Base-by-base conservation (phyloP, 2,329 filamentous ascomycete genomes). In the Colletotrichum simmondsii region DNA sequence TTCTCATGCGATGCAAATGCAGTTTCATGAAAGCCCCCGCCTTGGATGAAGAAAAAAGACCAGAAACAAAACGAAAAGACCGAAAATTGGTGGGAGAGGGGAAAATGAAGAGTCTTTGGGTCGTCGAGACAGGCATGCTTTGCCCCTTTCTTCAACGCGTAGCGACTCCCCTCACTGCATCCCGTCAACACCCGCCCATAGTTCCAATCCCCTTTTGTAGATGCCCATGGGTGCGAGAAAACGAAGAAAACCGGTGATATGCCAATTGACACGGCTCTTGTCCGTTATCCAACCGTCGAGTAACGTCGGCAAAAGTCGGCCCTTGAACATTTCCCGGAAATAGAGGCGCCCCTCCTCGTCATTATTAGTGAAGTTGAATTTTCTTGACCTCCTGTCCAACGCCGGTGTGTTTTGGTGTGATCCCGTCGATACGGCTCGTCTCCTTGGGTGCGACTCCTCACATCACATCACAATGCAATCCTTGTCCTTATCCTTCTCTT, bases 401-500 rank as follows among this genome's bases (percentile, higher is more conserved):
- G 64, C 74, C 74, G 53, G 22, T 65, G 57, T 58, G 12, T 42
- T 62, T 32, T 61, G 49, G 59, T 56, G 57, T 42, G 28, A 26
- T 72, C 26, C 54, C 32, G 61, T 70, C 28, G 26, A 37, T 35
- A 30, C 46, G 8, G 24, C 19, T 5, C 26, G 26, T 28, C 26
- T n/a, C n/a, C 46, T 35, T 49, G 37, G 4, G 46, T 60, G n/a
- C 12, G 24, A 62, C 32, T 24, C 59, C n/a, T 86, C 80, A 91
- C 89, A 91, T 86, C 80, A 91, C 89, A 91, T 91, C 75, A 91
- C 84, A 68, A 87, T 80, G 78, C 89, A 91, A 65, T 90, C 87
- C 80, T 89, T 90, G 71, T 90, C 87, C 80, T 89, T 90, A 71
- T 90, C 87, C 80, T 89, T 90, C 71, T 90, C 87, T 68, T 88